Evolutionary conservation across 495 filamentous ascomycete genomes (phyloP).

Genomic region (Penicillium paradoxum): DNA sequence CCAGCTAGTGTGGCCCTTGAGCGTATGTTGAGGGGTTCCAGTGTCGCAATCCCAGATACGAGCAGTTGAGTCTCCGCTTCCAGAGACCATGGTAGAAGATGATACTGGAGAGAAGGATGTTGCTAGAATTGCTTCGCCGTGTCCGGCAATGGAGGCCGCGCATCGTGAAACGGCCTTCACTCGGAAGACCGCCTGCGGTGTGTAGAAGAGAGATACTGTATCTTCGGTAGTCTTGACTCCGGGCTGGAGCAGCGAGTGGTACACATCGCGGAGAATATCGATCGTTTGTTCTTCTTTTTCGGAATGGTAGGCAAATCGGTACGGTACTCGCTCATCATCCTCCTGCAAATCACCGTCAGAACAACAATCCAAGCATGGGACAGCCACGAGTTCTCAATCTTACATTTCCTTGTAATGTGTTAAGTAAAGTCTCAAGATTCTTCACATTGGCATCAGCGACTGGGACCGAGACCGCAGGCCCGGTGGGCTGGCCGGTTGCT

Average conservation of each 20-base stretch:
- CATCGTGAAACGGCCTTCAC: slow-evolving; percentile 90
- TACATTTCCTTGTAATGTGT: slow-evolving; percentile 79
- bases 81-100: slow-evolving; percentile 78
- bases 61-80: slow-evolving; percentile 87
- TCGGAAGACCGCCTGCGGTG: slow-evolving; percentile 90
- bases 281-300: slow-evolving; percentile 52
- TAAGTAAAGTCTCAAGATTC: slow-evolving; percentile 87
- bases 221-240: slow-evolving; percentile 67
- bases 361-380: not conserved
- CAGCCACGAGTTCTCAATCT: slow-evolving; percentile 23
- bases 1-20: slow-evolving; percentile 94
- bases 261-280: slow-evolving; percentile 65
- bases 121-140: slow-evolving; percentile 87
- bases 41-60: slow-evolving; percentile 95
- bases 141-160: slow-evolving; percentile 81
- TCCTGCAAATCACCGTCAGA: slow-evolving; percentile 45
- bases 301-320: slow-evolving; percentile 72
- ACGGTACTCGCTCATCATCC: slow-evolving; percentile 74
- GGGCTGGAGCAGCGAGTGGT: slow-evolving; percentile 61
- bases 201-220: slow-evolving; percentile 70
- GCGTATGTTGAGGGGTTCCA: slow-evolving; percentile 79
- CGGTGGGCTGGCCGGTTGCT: slow-evolving; percentile 62
- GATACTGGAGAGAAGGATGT: slow-evolving; percentile 81
- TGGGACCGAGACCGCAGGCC: slow-evolving; percentile 70
- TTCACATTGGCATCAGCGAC: slow-evolving; percentile 82